Evolutionary conservation across 208 protist species (phyloP).

Genomic region (Trypanosomatidae sp.): DNA sequence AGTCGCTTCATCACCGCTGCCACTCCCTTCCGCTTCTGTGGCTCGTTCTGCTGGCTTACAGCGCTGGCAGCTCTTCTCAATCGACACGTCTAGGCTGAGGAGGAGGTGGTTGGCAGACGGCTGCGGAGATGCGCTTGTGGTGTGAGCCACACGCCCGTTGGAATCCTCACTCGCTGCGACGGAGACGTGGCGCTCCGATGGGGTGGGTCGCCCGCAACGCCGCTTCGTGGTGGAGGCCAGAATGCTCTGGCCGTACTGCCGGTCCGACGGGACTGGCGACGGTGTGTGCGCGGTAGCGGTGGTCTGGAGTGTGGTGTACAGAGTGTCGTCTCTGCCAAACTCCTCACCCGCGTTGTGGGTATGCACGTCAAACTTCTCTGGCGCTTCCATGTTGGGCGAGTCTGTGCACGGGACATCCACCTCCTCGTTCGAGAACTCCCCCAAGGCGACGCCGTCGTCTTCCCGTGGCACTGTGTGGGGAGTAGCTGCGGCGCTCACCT

Average conservation of each 20-base stretch:
- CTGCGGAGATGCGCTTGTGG: conserved; percentile 31
- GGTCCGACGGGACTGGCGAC: conserved; percentile 32
- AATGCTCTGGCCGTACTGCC: conserved; percentile 32
- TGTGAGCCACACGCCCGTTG: background rate
- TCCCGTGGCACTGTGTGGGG: background rate
- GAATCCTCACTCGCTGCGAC: background rate
- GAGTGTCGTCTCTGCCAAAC: background rate
- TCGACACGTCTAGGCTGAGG: conserved; percentile 32
- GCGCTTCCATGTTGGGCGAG: background rate
- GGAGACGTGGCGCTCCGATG: conserved; percentile 7
- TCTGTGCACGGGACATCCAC: background rate
- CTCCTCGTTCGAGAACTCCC: conserved; percentile 13
- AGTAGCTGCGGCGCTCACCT: background rate
- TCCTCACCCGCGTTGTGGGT: background rate
- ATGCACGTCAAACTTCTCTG: background rate
- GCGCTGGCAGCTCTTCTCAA: conserved; percentile 18
- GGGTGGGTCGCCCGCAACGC: conserved; percentile 25
- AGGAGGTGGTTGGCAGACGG: conserved; percentile 27
- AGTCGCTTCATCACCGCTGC: background rate
- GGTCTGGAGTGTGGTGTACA: background rate
- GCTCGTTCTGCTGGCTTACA: conserved; percentile 13
- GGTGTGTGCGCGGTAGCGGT: conserved; percentile 16
- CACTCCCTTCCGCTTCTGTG: background rate
- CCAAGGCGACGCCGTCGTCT: background rate
- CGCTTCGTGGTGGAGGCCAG: conserved; percentile 36